Percentiles rank a stretch among this genome's conserved stretches.
Conservation (phyloP, 352 stramenopile species). For the Phytophthora kernoviae region DNA sequence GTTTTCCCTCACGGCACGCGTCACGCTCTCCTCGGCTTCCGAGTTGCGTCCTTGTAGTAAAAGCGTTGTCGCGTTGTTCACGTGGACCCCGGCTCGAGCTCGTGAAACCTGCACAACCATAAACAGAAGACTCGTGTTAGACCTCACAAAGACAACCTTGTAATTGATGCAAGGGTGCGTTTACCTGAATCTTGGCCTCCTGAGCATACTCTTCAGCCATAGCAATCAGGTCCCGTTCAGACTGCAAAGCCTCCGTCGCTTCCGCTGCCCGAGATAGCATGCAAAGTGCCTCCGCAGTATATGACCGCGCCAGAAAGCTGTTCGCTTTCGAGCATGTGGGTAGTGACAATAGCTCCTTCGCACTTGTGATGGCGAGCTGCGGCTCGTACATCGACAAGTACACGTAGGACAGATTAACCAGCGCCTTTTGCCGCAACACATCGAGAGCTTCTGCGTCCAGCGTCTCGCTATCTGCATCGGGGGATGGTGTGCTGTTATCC, state of each 20-base stretch:
- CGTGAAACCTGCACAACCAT: constrained; percentile 46
- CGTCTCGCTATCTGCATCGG: constrained; percentile 28
- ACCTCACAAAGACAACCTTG: not conserved
- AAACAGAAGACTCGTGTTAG: constrained; percentile 11
- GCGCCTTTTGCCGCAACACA: constrained; percentile 79
- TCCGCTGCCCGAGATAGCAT: constrained; percentile 87
- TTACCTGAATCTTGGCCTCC: constrained; percentile 78
- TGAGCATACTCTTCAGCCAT: constrained; percentile 81
- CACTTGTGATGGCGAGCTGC: constrained; percentile 83
- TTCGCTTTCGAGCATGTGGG: constrained; percentile 76
- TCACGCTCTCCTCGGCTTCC: constrained; percentile 85
- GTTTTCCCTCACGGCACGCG: constrained; percentile 80
- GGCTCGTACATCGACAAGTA: constrained; percentile 92
- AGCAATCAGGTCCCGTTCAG: constrained; percentile 71
- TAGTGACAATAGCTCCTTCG: constrained; percentile 78
- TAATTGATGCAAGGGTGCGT: not conserved
- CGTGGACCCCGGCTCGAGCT: constrained; percentile 78
- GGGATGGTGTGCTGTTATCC: constrained; percentile 14
- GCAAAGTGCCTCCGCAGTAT: constrained; percentile 89
- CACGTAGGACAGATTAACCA: constrained; percentile 90
- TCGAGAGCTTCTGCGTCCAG: constrained; percentile 65
- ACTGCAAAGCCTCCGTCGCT: constrained; percentile 75
- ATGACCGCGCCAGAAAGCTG: constrained; percentile 82
- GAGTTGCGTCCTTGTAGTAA: constrained; percentile 75
- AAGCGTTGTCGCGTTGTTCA: constrained; percentile 85